Evolutionary conservation across 805 yeast genomes (phyloP).

Genomic region (Ogataea zsoltii): DNA sequence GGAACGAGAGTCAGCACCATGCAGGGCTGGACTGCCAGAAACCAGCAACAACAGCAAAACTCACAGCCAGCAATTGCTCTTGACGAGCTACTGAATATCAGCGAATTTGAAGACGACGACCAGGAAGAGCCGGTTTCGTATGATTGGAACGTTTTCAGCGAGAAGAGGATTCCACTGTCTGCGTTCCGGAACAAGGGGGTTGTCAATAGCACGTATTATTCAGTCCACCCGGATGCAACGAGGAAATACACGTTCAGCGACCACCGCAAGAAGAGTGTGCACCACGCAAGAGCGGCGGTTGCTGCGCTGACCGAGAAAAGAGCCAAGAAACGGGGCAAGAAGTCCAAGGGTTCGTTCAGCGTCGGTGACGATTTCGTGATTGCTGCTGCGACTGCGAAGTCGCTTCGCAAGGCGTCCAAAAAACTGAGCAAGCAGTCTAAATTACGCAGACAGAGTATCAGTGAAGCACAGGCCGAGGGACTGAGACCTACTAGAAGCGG

Average conservation of each 20-base stretch:
- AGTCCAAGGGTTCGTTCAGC: conserved; percentile 23
- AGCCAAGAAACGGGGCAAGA: conserved; percentile 34
- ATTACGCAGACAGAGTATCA: conserved; percentile 65
- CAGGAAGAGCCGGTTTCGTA: conserved; percentile 42
- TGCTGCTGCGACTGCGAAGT: conserved; percentile 20
- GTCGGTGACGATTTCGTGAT: conserved; percentile 28
- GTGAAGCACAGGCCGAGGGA: conserved; percentile 77
- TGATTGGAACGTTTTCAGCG: conserved; percentile 29
- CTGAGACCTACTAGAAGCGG: conserved; percentile 74
- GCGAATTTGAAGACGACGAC: conserved; percentile 79
- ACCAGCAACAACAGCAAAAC: conserved; percentile 10
- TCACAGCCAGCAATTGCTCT: conserved; percentile 37
- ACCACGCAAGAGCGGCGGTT: conserved; percentile 13
- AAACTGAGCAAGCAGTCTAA: conserved; percentile 27
- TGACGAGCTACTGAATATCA: conserved; percentile 85
- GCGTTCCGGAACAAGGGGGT: conserved; percentile 86
- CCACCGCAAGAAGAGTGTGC: conserved; percentile 15
- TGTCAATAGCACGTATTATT: conserved; percentile 21
- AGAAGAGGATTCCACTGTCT: conserved; percentile 71
- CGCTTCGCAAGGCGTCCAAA: conserved; percentile 24
- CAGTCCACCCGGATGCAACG: conserved; percentile 21
- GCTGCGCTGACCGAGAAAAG: conserved; percentile 26
- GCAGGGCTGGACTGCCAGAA: conserved; percentile 2
- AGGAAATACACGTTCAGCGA: conserved; percentile 29
- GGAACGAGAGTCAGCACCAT: conserved; percentile 17